Evolutionary conservation across 352 stramenopile species (phyloP).

Genomic region (Pythium phragmitis): DNA sequence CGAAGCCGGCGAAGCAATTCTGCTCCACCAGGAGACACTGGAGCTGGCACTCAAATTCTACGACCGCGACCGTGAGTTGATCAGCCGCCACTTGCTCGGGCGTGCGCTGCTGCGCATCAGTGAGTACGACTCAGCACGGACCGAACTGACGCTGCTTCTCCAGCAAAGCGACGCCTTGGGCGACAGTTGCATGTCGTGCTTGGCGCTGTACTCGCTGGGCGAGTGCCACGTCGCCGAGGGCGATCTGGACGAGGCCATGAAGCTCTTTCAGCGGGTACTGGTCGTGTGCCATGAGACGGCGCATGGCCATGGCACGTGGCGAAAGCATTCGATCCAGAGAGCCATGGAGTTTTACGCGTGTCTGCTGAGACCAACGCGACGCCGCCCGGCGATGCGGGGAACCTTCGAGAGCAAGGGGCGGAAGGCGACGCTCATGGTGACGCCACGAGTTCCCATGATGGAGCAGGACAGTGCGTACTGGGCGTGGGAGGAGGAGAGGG

Average conservation of each 20-base stretch:
- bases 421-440: constrained; percentile 9
- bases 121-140: constrained; percentile 38
- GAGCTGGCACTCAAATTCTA: constrained; percentile 34
- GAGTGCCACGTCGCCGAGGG: constrained; percentile 39
- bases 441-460: not conserved
- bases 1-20: constrained; percentile 40
- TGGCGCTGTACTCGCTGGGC: constrained; percentile 53
- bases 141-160: constrained; percentile 43
- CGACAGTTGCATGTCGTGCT: constrained; percentile 41
- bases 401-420: not conserved
- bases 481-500: not conserved
- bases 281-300: constrained; percentile 49
- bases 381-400: constrained; percentile 28
- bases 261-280: constrained; percentile 41
- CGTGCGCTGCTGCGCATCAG: constrained; percentile 35
- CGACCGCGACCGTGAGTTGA: constrained; percentile 45
- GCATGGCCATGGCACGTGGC: constrained; percentile 38
- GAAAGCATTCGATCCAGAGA: constrained; percentile 40
- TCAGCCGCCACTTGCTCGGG: constrained; percentile 39
- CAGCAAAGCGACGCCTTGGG: constrained; percentile 35
- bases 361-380: constrained; percentile 28
- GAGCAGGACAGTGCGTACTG: constrained; percentile 4
- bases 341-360: constrained; percentile 57
- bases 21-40: constrained; percentile 48
- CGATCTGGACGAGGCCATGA: constrained; percentile 37